Evolutionary conservation across 139 green algal species (phyloP), one percentile per base, ranked within the genome.

Genomic region (Tetradesmus lagerheimii): DNA sequence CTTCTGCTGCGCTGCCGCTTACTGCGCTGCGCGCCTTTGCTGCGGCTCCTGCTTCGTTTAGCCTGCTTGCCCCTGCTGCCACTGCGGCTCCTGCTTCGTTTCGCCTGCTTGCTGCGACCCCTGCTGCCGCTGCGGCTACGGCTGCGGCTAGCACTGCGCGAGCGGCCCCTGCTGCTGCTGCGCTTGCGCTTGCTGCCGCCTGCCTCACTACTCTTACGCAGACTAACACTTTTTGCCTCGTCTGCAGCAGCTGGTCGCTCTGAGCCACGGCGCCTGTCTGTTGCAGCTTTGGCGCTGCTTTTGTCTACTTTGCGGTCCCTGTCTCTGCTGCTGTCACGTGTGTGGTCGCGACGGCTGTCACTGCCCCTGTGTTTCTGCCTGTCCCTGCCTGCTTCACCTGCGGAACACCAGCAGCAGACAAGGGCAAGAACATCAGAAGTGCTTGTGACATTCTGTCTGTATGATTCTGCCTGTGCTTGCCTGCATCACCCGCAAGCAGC

Each of bases 1-100:
- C 83, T 81, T 29, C 84, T 89, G 39, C 84, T 89, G 66, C 66
- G 57, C 47, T 62, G 47, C 38, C 85, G 47, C 18, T 38, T 78
- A 14, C 37, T 20, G 20, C 23, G 20, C 14, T 83, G 38, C 77
- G 9, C 35, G 1, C 64, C 75, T 20, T 45, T 77, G 38, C 64
- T 29, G 3, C 83, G 81, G 35, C 83, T 15, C 20, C 37, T 35
- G 62, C 62, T 50, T 16, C 57, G 57, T 31, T 71, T n/a, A 1
- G 23, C 57, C n/a, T n/a, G 23, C 15, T 38, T 80, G 66, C 85
- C 66, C 18, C 83, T 80, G 35, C 37, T 62, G 31, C 83, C 64
- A 38, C 83, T 77, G 23, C 64, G 11, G 29, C 83, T 89, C 35
- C 83, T 6, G 25, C 37, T 35, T 38, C 20, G 37, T n/a, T n/a